phyloP scores from a whole-genome alignment of 148 eudicot species.

The Cornus suecica region DNA sequence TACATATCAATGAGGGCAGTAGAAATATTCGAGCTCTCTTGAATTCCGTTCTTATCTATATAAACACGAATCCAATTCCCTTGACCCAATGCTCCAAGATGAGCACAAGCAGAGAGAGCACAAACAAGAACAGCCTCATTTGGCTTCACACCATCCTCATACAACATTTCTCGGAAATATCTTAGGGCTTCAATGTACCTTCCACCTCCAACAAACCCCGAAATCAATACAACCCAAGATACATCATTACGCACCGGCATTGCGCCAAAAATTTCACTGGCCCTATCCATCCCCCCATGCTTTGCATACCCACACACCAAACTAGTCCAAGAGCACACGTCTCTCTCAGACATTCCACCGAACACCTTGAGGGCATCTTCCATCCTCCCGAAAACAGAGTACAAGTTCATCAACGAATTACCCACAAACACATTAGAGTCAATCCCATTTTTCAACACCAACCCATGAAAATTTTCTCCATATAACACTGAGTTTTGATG shows the following conservation, averaged over 20 bases:
- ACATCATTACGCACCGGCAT: slow-evolving; percentile 69
- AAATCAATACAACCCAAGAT: slow-evolving; percentile 71
- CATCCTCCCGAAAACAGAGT: slow-evolving; percentile 23
- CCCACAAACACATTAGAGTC: slow-evolving; percentile 49
- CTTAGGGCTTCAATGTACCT: slow-evolving; percentile 53
- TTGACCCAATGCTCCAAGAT: slow-evolving; percentile 52
- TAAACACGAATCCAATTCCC: slow-evolving; percentile 45
- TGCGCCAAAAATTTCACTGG: slow-evolving; percentile 36
- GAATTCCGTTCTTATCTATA: slow-evolving; percentile 25
- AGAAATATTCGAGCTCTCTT: slow-evolving; percentile 32
- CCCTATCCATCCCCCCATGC: slow-evolving; percentile 44
- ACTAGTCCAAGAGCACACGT: slow-evolving; percentile 68
- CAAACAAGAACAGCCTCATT: slow-evolving; percentile 56
- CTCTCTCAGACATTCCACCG: slow-evolving; percentile 52
- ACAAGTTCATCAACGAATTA: slow-evolving; percentile 55
- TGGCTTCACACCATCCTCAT: slow-evolving; percentile 32
- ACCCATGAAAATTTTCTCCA: slow-evolving; percentile 56
- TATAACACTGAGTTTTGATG: slow-evolving; percentile 22
- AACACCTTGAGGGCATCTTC: slow-evolving; percentile 45
- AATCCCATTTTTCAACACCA: slow-evolving; percentile 50
- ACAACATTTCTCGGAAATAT: slow-evolving; percentile 42
- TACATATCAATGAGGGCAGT: slow-evolving; percentile 61
- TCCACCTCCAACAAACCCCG: slow-evolving; percentile 54
- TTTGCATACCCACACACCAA: slow-evolving; percentile 59
- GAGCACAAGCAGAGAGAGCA: slow-evolving; percentile 60